These are phyloP conservation scores for Fraxinus pennsylvanica DNA, from an alignment of 257 asterid genomes.

Conservation along the genomic window DNA sequence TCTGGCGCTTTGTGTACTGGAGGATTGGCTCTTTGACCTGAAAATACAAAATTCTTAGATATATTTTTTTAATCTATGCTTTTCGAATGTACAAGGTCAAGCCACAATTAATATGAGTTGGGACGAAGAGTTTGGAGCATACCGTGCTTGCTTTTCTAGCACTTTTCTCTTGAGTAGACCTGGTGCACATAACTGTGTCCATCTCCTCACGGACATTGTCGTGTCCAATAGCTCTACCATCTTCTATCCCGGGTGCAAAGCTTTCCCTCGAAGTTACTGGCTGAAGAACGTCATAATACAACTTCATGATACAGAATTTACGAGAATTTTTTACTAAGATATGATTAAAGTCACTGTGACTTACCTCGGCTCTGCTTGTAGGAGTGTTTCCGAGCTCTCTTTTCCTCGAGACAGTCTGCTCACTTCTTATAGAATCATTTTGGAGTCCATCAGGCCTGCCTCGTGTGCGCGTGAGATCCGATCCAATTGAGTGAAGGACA, in stretches of 20 bases:
- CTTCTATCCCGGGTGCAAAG: conserved; percentile 42
- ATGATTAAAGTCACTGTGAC: not conserved
- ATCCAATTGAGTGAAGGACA: conserved; percentile 83
- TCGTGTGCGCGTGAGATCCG: conserved; percentile 77
- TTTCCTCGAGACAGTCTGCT: conserved; percentile 48
- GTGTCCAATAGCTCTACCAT: conserved; percentile 40
- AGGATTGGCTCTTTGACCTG: conserved; percentile 86
- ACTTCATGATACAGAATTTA: not conserved
- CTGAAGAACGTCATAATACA: conserved; percentile 35
- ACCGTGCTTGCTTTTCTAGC: conserved; percentile 87
- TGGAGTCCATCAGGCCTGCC: conserved; percentile 45
- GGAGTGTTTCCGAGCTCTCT: conserved; percentile 63
- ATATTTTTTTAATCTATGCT: not conserved
- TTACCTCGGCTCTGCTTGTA: conserved; percentile 75
- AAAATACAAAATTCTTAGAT: not conserved
- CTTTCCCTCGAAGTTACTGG: conserved; percentile 86
- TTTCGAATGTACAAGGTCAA: not conserved
- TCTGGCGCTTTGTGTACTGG: conserved; percentile 78
- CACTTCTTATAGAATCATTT: conserved; percentile 54
- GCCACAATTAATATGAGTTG: not conserved
- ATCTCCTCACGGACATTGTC: conserved; percentile 32
- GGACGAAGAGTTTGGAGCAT: conserved; percentile 26
- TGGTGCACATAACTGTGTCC: conserved; percentile 50
- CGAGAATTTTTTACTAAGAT: conserved; percentile 1
- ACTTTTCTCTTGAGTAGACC: conserved; percentile 65